Evolutionary conservation across 2,329 filamentous ascomycete species (phyloP).

Genomic region (Tolypocladium ophioglossoides): DNA sequence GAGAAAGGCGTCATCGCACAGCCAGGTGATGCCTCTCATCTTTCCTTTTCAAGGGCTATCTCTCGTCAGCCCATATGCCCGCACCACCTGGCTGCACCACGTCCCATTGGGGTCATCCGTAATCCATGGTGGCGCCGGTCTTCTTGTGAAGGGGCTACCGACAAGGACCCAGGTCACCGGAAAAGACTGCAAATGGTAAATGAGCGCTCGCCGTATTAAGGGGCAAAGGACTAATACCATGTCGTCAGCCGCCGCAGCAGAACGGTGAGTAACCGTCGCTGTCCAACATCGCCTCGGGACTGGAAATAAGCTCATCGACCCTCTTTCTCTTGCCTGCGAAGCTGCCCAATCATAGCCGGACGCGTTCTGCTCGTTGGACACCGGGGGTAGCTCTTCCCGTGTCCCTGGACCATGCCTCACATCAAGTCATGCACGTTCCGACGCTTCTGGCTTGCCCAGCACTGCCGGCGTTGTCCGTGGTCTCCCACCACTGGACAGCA

Average conservation of each 20-base stretch:
- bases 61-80: not conserved
- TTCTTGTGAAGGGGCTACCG: not conserved
- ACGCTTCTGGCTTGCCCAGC: not conserved
- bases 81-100: not conserved
- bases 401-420: not conserved
- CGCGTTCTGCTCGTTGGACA: not conserved
- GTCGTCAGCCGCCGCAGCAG: not conserved
- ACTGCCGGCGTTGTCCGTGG: not conserved
- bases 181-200: not conserved
- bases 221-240: not conserved
- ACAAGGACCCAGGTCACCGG: not conserved
- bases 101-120: not conserved
- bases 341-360: not conserved
- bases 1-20: not conserved
- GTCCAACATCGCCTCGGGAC: not conserved
- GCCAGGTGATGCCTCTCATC: not conserved
- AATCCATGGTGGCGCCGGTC: not conserved
- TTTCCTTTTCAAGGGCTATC: not conserved
- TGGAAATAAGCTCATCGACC: not conserved
- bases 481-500: not conserved
- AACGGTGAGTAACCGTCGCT: not conserved
- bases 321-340: not conserved
- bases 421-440: not conserved
- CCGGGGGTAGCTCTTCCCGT: not conserved
- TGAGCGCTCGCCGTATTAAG: not conserved